Base-by-base conservation (phyloP, 257 asterid species). In the Apocynum venetum region DNA sequence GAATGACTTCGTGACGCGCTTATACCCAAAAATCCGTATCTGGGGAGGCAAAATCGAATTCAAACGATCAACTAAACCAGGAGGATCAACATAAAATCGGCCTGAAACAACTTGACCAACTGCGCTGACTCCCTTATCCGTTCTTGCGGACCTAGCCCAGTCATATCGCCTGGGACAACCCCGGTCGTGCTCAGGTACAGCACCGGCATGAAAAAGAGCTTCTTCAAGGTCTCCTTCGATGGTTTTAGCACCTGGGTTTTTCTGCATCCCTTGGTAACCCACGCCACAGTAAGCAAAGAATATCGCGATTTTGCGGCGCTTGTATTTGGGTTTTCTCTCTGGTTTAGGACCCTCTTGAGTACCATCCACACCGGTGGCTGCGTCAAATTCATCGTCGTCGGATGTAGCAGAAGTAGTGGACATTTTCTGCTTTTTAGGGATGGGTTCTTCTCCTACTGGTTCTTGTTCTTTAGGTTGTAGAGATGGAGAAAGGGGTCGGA, bases 121-220 rank as follows among this genome's bases (percentile, higher is more conserved):
- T 9, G 99, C 99, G 75, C 99, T 95, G n/a, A 95, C 99, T 7
- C 99, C 99, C 71, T 95, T 95, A 79, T 95, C 98, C 0, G 99
- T 95, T 3, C 98, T 86, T 48, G 99, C 98, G 0, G 98, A 93
- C 70, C 99, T 87, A 51, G 97, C 97, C 91, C 91, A 95, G n/a
- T 95, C 98, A 79, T 77, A 91, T 43, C 85, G 85, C 64, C 76
- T 79, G 11, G 89, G 96, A 43, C 74, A 75, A 4, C 98, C 96
- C 31, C 96, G 86, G 35, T 95, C 97, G 72, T 79, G 84, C 19
- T 91, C 97, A 2, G 99, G 99, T 1, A 95, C 90, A 3, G 96
- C 99, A 15, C 97, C 97, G 40, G 98, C 84, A 3, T 80, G 77
- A 70, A 77, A 91, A 4, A 95, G 91, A 55, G 98, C 98, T 79